Evolutionary conservation across 1,284 basidiomycete genomes (phyloP).

Genomic region (Tremellales sp.): DNA sequence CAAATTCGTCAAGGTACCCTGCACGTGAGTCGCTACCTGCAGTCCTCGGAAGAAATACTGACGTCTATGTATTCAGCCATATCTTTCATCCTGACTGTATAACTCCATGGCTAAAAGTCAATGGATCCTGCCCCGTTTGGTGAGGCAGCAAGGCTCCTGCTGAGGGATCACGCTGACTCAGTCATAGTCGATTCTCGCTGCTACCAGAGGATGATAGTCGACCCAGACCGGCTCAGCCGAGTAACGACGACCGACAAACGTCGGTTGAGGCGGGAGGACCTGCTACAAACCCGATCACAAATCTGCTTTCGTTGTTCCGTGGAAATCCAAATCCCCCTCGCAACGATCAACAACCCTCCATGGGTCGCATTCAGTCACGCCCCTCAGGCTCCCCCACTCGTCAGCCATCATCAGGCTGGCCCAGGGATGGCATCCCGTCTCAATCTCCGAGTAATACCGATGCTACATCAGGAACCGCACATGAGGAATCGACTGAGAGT

Average conservation of each 20-base stretch:
- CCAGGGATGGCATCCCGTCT: not conserved
- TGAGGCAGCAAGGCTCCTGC: slow-evolving; percentile 16
- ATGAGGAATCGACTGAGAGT: not conserved
- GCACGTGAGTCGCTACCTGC: slow-evolving; percentile 28
- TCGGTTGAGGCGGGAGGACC: not conserved
- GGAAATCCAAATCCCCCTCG: not conserved
- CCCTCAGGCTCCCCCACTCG: not conserved
- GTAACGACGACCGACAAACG: not conserved
- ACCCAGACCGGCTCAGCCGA: not conserved
- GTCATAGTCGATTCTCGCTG: slow-evolving; percentile 42
- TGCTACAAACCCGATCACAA: not conserved
- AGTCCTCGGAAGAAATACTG: not conserved
- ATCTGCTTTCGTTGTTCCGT: not conserved
- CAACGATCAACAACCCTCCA: not conserved
- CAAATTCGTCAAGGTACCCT: slow-evolving; percentile 40
- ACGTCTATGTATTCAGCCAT: slow-evolving; percentile 25
- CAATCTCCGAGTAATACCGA: no score
- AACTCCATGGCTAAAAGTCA: slow-evolving; percentile 44
- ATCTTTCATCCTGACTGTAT: slow-evolving; percentile 47
- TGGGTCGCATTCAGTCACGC: no score
- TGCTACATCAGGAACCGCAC: no score
- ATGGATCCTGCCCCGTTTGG: slow-evolving; percentile 49
- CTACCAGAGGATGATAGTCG: slow-evolving; percentile 33
- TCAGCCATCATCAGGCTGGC: not conserved
- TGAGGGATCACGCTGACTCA: not conserved